Evolutionary conservation across 148 eudicot species (phyloP).

Genomic region (Arctostaphylos glauca): DNA sequence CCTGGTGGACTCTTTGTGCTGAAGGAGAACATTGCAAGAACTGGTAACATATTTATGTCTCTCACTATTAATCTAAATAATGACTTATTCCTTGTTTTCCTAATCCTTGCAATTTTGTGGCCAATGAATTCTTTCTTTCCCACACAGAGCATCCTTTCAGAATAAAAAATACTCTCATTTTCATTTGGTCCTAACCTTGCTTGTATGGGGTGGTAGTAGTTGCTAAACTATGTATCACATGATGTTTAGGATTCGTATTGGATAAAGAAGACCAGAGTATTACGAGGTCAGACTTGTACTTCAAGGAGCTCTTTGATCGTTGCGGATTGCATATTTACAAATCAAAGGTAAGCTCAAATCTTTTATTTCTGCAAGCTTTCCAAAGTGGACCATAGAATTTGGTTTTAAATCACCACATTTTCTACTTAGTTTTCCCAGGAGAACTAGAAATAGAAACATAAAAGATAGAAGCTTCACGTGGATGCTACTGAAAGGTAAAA

Average conservation of each 20-base stretch:
- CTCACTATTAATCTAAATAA: neutral
- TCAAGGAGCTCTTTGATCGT: slow-evolving; percentile 68
- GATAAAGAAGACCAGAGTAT: slow-evolving; percentile 88
- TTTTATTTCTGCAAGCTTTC: neutral
- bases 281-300: slow-evolving; percentile 86
- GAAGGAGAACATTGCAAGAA: slow-evolving; percentile 87
- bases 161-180: neutral
- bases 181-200: neutral
- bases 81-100: neutral
- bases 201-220: neutral
- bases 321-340: slow-evolving; percentile 80
- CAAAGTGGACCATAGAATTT: neutral
- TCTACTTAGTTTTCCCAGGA: neutral
- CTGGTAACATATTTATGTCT: slow-evolving; percentile 39
- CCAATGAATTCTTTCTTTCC: neutral
- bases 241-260: slow-evolving; percentile 69
- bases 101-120: neutral
- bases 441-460: neutral
- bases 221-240: slow-evolving; percentile 4
- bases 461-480: neutral
- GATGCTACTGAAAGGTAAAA: neutral
- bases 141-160: neutral
- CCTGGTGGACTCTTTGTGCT: slow-evolving; percentile 83
- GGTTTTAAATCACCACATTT: neutral
- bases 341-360: slow-evolving; percentile 51